Base-by-base conservation (phyloP, 495 filamentous ascomycete species). In the Staphylotrichum tortipilum region DNA sequence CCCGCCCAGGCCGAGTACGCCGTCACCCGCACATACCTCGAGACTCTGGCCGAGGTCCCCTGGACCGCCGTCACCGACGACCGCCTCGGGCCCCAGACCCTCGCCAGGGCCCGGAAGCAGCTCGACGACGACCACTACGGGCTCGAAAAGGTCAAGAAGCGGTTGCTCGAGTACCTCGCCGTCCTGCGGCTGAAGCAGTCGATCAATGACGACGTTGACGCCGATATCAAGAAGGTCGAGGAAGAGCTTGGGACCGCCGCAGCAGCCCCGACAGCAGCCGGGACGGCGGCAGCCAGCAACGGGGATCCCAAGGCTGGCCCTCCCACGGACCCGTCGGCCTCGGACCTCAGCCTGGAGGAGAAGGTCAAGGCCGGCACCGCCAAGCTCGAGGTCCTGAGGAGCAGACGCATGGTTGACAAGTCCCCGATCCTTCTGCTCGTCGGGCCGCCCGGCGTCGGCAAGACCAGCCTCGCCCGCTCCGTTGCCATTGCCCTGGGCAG, bases 101-200 rank as follows among this genome's bases (percentile, higher is more conserved):
- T 99, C 49, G 71, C 75, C 45, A 74, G 73, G 53, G 94, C 94
- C 28, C 78, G 90, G 35, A 84, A 92, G 70, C 91, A 97, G 64
- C 74, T 99, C 22, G 87, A 99, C 60, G 83, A 94, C 45, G 94
- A 97, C 64, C 94, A 99, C 62, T 97, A 97, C 55, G 94, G 94
- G 3, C 72, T 99, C 18, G 87, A 97, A 55, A 92, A 92, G 67
- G 92, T 97, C 58, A 99, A 99, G 77, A 97, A 95, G 76, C 76
- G 94, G 37, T 68, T 99, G 15, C 72, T 97, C 6, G 94, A 97
- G 61, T 99, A 99, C 62, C 78, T 99, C 15, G 94, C 94, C 14
- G 94, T 99, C 22, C 74, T 99, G 23, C 84, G 90, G 48, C 70
- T 99, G 50, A 99, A 97, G 77, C 89, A 95, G 61, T 79, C 84